Conservation (phyloP, 257 asterid genomes). For the Fraxinus cuspidata region DNA sequence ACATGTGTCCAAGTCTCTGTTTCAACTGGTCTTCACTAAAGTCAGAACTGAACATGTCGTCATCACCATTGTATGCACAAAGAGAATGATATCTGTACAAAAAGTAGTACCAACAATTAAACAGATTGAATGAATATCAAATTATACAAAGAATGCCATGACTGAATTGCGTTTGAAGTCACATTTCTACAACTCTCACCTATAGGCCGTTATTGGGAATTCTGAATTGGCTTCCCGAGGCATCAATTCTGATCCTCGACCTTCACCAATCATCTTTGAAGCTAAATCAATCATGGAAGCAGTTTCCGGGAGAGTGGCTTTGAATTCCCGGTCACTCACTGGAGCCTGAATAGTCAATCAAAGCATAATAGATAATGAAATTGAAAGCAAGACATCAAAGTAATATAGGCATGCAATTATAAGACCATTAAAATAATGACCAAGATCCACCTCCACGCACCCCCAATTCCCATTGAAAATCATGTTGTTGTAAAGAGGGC, state of each 20-base stretch:
- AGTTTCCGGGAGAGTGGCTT: constrained; percentile 81
- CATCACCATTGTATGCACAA: constrained; percentile 88
- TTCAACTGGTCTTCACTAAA: constrained; percentile 85
- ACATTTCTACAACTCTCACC: constrained; percentile 41
- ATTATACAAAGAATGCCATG: not conserved
- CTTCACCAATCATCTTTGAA: constrained; percentile 75
- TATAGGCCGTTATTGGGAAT: constrained; percentile 78
- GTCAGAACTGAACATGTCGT: constrained; percentile 94
- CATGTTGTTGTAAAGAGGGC: not conserved
- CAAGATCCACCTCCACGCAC: not conserved
- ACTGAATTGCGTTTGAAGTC: not conserved
- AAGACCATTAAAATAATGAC: not conserved
- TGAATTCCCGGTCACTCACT: constrained; percentile 86
- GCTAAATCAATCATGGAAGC: constrained; percentile 89
- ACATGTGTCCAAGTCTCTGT: constrained; percentile 92
- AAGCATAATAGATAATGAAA: not conserved
- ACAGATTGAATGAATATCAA: not conserved
- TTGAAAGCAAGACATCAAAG: not conserved
- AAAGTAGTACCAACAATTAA: not conserved
- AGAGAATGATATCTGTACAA: constrained; percentile 75
- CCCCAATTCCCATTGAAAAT: not conserved
- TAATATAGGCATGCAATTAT: constrained; percentile 3
- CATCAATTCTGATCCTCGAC: constrained; percentile 78
- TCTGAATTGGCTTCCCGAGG: constrained; percentile 78
- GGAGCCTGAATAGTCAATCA: constrained; percentile 69